phyloP scores from a whole-genome alignment of 441 rosid species.

The Mallotus japonicus region DNA sequence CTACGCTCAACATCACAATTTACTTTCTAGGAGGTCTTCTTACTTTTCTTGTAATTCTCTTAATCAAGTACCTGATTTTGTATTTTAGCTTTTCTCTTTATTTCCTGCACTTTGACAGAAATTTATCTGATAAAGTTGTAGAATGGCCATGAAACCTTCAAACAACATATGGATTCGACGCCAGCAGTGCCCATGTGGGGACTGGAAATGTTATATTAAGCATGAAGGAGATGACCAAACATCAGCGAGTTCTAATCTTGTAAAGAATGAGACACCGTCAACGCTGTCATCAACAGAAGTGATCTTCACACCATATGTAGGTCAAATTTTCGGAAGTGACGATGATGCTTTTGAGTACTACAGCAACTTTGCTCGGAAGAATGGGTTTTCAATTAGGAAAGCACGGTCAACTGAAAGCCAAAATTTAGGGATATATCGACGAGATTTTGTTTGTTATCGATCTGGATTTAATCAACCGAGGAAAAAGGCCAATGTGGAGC shows the following conservation, averaged over 20 bases:
- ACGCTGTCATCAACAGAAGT: slow-evolving; percentile 46
- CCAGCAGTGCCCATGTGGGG: slow-evolving; percentile 94
- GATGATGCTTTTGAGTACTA: slow-evolving; percentile 86
- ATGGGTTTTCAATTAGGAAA: slow-evolving; percentile 83
- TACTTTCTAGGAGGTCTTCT: neutral
- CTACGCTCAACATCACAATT: neutral
- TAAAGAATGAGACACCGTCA: slow-evolving; percentile 52
- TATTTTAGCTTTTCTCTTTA: neutral
- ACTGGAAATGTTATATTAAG: slow-evolving; percentile 82
- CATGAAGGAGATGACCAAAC: slow-evolving; percentile 66
- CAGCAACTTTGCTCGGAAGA: slow-evolving; percentile 73
- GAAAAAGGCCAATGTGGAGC: slow-evolving; percentile 81
- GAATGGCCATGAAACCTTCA: slow-evolving; percentile 51
- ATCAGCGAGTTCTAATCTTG: slow-evolving; percentile 37
- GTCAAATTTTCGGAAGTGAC: slow-evolving; percentile 74
- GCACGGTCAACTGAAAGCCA: slow-evolving; percentile 88
- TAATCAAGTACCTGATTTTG: neutral
- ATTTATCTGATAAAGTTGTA: slow-evolving; percentile 15
- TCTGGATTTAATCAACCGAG: slow-evolving; percentile 87
- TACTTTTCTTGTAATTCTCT: neutral
- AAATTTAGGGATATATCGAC: slow-evolving; percentile 73
- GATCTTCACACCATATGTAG: slow-evolving; percentile 71
- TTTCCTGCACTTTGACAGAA: slow-evolving; percentile 18
- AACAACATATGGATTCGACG: slow-evolving; percentile 73
- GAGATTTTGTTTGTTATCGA: slow-evolving; percentile 93